Evolutionary conservation across 2,329 filamentous ascomycete genomes (phyloP), one percentile per base, ranked within the genome.

Genomic region (Podosphaera xanthii): DNA sequence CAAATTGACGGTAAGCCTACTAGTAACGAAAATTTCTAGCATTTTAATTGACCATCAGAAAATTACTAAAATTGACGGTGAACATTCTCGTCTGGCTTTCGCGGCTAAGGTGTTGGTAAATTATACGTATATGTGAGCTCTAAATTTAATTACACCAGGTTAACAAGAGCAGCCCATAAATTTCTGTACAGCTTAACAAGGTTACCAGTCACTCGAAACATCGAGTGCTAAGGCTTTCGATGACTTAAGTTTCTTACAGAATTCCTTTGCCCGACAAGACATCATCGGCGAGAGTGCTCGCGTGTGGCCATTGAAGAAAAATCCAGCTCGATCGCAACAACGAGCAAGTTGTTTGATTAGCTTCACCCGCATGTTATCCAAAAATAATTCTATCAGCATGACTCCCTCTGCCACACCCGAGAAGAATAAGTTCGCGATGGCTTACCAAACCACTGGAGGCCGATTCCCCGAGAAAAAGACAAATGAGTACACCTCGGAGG

Each of bases 401-500:
- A 57, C 30, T 6, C 31, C 8, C 7, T 1, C 14, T 10, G 30
- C 22, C 9, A 40, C 14, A 44, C 10, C 40, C 4, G 38, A 42
- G 38, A 44, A 44, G n/a, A 38, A 36, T 9, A 31, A 30, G 10
- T 4, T 22, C 7, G 2, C 36, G 5, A 31, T 31, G 4, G 40
- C 38, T 31, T 10, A 9, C 8, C n/a, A 46, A 46, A 22, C 8
- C 30, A 34, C 2, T 44, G 14, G 22, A 4, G 30, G 12, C 14
- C 2, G 0, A 44, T 22, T 4, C 2, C 12, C 36, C 2, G 22
- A n/a, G 1, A 65, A 65, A 58, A 69, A 67, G 46, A 50, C 58
- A 9, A 70, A 73, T 57, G 81, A 84, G 67, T 90, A 87, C 74
- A 79, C 82, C 60, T 89, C 86, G 1, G 81, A 87, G 57, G 86